A percentile compares a stretch with the other conserved stretches of the same genome.
Evolutionary conservation across 2,329 filamentous ascomycete genomes (phyloP).

Genomic region (Colletotrichum euphorbiae): DNA sequence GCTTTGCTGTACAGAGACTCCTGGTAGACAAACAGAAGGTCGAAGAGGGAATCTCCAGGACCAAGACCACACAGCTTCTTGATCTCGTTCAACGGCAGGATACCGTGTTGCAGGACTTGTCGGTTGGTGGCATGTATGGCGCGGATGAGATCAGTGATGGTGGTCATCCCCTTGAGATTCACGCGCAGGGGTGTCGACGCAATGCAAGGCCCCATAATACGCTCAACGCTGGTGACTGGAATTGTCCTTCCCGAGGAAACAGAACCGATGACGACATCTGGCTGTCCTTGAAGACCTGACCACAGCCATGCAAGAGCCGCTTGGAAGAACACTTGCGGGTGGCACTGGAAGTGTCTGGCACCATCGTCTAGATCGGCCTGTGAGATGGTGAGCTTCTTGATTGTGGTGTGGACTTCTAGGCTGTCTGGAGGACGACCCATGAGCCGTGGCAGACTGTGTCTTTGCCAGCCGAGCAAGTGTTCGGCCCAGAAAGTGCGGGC

Average conservation of each 20-base stretch:
- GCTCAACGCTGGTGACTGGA: conserved; percentile 76
- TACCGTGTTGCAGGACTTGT: conserved; percentile 71
- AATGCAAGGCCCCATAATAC: conserved; percentile 83
- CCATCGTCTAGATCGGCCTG: conserved; percentile 49
- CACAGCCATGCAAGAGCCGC: conserved; percentile 76
- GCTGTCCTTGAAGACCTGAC: conserved; percentile 69
- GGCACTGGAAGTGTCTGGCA: conserved; percentile 59
- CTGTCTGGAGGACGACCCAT: conserved; percentile 43
- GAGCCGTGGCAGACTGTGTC: conserved; percentile 64
- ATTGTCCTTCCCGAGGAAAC: conserved; percentile 86
- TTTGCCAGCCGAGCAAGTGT: conserved; percentile 68
- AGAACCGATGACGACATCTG: conserved; percentile 79
- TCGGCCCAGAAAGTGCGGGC: conserved; percentile 77
- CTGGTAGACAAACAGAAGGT: conserved; percentile 87
- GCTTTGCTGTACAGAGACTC: conserved; percentile 68
- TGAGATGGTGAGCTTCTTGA: conserved; percentile 49
- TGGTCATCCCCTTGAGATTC: conserved; percentile 63
- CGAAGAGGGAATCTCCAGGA: conserved; percentile 73
- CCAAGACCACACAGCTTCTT: conserved; percentile 68
- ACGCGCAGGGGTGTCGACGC: conserved; percentile 79
- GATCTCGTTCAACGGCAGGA: conserved; percentile 76
- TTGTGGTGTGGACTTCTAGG: conserved; percentile 44
- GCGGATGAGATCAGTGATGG: conserved; percentile 70
- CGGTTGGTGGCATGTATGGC: conserved; percentile 75
- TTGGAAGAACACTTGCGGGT: conserved; percentile 81